Evolutionary conservation across 2,329 filamentous ascomycete genomes (phyloP), one percentile per base, ranked within the genome.

Genomic region (Colletotrichum scovillei): DNA sequence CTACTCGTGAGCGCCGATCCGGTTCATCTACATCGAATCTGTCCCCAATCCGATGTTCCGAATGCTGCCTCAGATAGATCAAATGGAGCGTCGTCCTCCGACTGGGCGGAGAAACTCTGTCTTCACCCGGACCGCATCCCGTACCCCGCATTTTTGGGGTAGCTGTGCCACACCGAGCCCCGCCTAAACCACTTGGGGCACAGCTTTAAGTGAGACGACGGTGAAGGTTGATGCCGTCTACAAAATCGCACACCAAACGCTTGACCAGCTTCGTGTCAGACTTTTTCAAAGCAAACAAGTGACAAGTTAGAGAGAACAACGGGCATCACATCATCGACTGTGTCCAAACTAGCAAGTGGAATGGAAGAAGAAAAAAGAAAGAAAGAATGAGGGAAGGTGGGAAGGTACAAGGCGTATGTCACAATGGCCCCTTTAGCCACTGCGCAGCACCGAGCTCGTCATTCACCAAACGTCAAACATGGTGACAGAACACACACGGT

Each of bases 41-140:
- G 62, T 53, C 28, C 68, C 68, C 6, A 30, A 24, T 53, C 35
- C 4, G 19, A 53, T 12, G n/a, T 52, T 38, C 42, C 55, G 24
- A 49, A 52, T 19, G 8, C 19, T 32, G 72, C 68, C 58, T 67
- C 72, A 63, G 57, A 63, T 72, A 55, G 72, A 52, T 70, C 67
- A 55, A 49, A 74, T 72, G 72, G 68, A 74, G 68, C 68, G 32
- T 74, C 63, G 58, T 72, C 72, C 58, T 74, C 72, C 72, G 72
- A 63, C 63, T 53, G 28, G 69, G 68, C 67, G 63, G 72, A 63
- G 56, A 63, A 72, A 42, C 38, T 56, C 49, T 28, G 26, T 19
- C 58, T n/a, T n/a, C 9, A 56, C 24, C 63, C 30, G 24, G 24
- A 22, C 26, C 63, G 30, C 19, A 30, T 64, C 57, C 63, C 32